These are phyloP conservation scores for Colletotrichum lentis DNA, from an alignment of 2,329 filamentous ascomycete species.

Conservation along the genomic window DNA sequence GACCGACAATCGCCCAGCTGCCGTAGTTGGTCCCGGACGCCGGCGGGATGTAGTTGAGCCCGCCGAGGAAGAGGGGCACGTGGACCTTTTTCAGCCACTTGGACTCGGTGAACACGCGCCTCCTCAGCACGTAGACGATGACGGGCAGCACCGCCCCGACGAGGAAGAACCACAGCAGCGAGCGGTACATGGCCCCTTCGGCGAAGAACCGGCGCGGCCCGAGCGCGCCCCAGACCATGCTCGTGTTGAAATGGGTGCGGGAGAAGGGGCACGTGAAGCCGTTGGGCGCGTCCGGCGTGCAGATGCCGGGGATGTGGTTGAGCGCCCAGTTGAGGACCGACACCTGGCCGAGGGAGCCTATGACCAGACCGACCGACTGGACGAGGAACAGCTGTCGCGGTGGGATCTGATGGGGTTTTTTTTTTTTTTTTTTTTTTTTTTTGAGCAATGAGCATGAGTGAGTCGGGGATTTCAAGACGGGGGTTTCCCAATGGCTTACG, in stretches of 20 bases:
- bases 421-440: no score
- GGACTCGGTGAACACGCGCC: conserved; percentile 33
- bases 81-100: conserved; percentile 43
- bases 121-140: conserved; percentile 51
- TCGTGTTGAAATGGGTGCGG: conserved; percentile 59
- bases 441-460: no score
- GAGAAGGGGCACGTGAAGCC: conserved; percentile 55
- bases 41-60: conserved; percentile 47
- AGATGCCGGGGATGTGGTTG: conserved; percentile 59
- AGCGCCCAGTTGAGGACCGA: conserved; percentile 50
- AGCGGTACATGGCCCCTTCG: conserved; percentile 57
- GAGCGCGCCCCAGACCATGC: conserved; percentile 65
- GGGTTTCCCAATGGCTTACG: conserved; percentile 36
- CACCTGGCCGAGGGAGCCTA: conserved; percentile 56
- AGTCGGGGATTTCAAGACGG: no score
- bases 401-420: conserved; percentile 50
- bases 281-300: conserved; percentile 53
- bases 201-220: conserved; percentile 65
- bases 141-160: conserved; percentile 59
- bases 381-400: conserved; percentile 55
- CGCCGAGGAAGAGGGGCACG: conserved; percentile 45
- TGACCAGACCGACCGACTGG: conserved; percentile 54
- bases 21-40: conserved; percentile 47
- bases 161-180: conserved; percentile 63
- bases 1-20: conserved; percentile 45